Percentiles rank a stretch among this genome's conserved stretches.
Evolutionary conservation across 208 protist genomes (phyloP).

Genomic region (Leishmania aethiopica): DNA sequence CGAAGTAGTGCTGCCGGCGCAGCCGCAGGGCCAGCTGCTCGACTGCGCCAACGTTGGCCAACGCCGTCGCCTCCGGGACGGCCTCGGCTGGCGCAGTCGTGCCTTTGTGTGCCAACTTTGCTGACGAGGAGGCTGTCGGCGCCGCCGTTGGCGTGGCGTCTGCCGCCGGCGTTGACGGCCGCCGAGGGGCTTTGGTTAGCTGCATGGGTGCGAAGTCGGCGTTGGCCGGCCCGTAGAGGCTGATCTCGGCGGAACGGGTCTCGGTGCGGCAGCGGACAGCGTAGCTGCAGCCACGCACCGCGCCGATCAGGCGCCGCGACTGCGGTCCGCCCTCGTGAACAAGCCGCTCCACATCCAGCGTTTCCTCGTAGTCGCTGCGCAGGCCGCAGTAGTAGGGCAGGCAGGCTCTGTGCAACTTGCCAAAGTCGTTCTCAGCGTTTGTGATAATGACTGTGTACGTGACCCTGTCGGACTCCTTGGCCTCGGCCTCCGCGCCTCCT

Average conservation of each 20-base stretch:
- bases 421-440: slow-evolving; percentile 88
- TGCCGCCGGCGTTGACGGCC: slow-evolving; percentile 1
- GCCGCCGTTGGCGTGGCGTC: not conserved
- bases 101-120: not conserved
- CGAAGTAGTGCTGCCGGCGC: slow-evolving; percentile 36
- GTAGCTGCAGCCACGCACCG: slow-evolving; percentile 50
- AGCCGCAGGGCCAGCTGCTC: slow-evolving; percentile 29
- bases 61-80: not conserved
- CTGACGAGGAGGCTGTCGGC: slow-evolving; percentile 6
- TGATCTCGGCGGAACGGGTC: slow-evolving; percentile 76
- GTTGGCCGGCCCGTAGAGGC: slow-evolving; percentile 62
- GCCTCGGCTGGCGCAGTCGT: not conserved
- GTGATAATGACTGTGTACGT: slow-evolving; percentile 80
- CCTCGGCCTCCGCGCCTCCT: not conserved
- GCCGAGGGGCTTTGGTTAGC: slow-evolving; percentile 15
- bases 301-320: not conserved
- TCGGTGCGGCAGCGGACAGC: slow-evolving; percentile 63
- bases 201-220: slow-evolving; percentile 49
- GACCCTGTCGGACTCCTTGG: slow-evolving; percentile 19
- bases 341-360: slow-evolving; percentile 25
- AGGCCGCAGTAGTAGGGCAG: slow-evolving; percentile 62
- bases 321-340: not conserved
- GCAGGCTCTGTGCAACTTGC: slow-evolving; percentile 59
- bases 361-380: slow-evolving; percentile 32
- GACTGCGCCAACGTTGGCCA: slow-evolving; percentile 16